phyloP scores from a whole-genome alignment of 1,284 basidiomycete species.

The Moesziomyces globuligerus region DNA sequence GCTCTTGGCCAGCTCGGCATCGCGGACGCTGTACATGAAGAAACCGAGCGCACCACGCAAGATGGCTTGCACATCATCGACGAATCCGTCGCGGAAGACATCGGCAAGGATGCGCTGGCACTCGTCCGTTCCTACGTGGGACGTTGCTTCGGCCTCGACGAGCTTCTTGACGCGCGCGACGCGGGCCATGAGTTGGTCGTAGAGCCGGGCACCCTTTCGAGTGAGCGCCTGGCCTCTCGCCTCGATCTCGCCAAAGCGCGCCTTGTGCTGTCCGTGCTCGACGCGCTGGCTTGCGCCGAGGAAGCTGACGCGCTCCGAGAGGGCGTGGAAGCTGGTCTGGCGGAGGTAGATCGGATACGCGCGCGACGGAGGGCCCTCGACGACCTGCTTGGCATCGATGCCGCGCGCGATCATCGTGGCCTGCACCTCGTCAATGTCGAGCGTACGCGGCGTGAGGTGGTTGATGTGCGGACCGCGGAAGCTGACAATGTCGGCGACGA shows the following conservation, averaged over 20 bases:
- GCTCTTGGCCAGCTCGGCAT: conserved; percentile 8
- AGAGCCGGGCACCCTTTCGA: conserved; percentile 58
- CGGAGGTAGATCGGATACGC: conserved; percentile 68
- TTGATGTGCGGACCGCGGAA: conserved; percentile 70
- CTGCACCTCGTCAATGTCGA: conserved; percentile 70
- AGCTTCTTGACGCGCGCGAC: conserved; percentile 60
- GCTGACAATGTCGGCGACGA: conserved; percentile 69
- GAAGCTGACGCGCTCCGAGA: conserved; percentile 68
- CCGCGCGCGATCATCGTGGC: conserved; percentile 65
- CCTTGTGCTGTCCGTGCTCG: conserved; percentile 66
- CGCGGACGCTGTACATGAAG: conserved; percentile 34
- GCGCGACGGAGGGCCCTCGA: conserved; percentile 68
- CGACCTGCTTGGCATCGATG: conserved; percentile 69
- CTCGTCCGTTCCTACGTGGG: conserved; percentile 26
- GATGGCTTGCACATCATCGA: conserved; percentile 62
- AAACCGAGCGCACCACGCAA: conserved; percentile 64
- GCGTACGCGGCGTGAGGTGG: conserved; percentile 69
- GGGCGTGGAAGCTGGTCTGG: conserved; percentile 69
- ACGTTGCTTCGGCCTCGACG: neutral
- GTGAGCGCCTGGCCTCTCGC: conserved; percentile 69
- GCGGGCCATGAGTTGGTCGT: conserved; percentile 39
- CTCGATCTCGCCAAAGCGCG: conserved; percentile 70
- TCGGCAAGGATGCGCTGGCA: conserved; percentile 40
- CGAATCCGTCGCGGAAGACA: conserved; percentile 63
- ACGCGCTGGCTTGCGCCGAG: conserved; percentile 15